These are phyloP conservation scores for Eucalyptus polybractea DNA, from an alignment of 345 rosid genomes.

Conservation along the genomic window DNA sequence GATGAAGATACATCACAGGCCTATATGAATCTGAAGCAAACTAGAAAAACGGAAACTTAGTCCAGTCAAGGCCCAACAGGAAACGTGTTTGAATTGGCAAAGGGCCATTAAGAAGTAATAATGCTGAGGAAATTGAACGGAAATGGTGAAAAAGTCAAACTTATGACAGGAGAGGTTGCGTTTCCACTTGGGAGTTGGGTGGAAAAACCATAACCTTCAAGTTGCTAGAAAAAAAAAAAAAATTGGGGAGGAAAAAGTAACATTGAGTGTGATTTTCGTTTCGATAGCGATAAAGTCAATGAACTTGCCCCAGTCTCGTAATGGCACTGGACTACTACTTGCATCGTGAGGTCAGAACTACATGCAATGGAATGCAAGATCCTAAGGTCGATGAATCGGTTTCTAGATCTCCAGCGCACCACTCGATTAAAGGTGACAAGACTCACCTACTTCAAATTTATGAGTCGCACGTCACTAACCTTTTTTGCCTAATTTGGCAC, in stretches of 20 bases:
- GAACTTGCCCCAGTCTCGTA: neutral
- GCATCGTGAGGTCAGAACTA: neutral
- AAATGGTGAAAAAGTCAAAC: neutral
- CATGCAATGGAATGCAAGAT: neutral
- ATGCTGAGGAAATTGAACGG: neutral
- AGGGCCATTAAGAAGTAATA: neutral
- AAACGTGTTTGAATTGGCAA: neutral
- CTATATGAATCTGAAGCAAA: neutral
- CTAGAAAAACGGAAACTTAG: neutral
- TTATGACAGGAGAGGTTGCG: neutral
- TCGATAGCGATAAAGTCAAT: neutral
- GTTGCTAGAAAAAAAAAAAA: neutral
- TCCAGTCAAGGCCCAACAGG: neutral
- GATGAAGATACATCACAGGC: neutral
- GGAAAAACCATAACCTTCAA: neutral
- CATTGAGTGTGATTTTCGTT: neutral
- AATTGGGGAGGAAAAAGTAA: neutral
- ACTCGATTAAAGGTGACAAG: neutral
- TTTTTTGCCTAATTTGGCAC: neutral
- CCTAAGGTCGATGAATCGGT: neutral
- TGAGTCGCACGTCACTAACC: fast-evolving
- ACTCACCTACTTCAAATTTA: neutral
- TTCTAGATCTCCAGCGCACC: fast-evolving
- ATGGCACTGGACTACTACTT: neutral
- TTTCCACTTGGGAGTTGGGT: neutral